Base-by-base conservation (phyloP, 371 early-diverging fungal genomes). In the Nematocida sp. region DNA sequence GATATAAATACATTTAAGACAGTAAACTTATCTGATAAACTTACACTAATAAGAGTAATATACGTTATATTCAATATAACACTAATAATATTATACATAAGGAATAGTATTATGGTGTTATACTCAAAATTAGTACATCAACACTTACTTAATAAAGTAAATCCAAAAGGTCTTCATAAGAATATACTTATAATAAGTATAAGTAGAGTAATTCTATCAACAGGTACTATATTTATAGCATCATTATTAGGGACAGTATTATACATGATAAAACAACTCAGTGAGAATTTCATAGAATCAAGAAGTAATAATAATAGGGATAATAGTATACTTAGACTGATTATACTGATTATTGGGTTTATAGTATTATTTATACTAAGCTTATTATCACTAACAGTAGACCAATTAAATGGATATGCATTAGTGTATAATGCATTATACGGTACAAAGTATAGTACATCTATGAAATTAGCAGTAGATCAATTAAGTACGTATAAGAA, bases 181-280 rank as follows among this genome's bases (percentile, higher is more conserved):
- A 58, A 27, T 58, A 3, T 23, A 11, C 9, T 58, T 9, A 23
- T n/a, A 58, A 4, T 23, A 27, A 23, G 58, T 9, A 9, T 58
- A 58, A 58, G 9, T 23, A 58, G 58, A 23, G 27, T 58, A 9
- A 27, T 58, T 1, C 3, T 58, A 9, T 58, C 58, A 58, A 58
- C 58, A 1, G 58, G 58, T 27, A 58, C 58, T n/a, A 58, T 58
- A 9, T 58, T 58, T 27, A 58, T 58, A n/a, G 58, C 58, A 23
- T n/a, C 58, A 7, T 23, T 58, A 9, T 27, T 58, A 23, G 9
- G 9, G n/a, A 1, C 23, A n/a, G 58, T 58, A 11, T 0, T 58
- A n/a, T 58, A 7, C 27, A 9, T 58, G 7, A n/a, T 23, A 11
- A 2, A 23, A 58, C 2, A 58, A 9, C 2, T 58, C 15, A 54